Evolutionary conservation across 1,284 basidiomycete species (phyloP).

Genomic region (Ustilago xerochloae): DNA sequence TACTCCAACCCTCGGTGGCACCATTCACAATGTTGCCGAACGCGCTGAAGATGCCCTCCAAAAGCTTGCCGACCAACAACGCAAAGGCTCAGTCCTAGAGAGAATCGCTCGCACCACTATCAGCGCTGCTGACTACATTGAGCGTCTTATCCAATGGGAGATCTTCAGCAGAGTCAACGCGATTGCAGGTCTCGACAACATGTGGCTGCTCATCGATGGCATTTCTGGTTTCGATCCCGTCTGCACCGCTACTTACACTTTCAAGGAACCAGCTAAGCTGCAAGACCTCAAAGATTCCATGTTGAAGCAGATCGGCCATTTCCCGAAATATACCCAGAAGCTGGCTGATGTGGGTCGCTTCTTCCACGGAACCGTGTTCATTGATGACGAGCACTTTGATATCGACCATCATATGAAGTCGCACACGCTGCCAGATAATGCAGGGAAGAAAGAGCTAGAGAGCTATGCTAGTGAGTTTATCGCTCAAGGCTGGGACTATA

Average conservation of each 20-base stretch:
- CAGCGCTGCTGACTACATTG: slow-evolving; percentile 13
- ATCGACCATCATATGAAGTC: slow-evolving; percentile 42
- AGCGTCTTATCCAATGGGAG: slow-evolving; percentile 38
- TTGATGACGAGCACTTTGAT: slow-evolving; percentile 51
- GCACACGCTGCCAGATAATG: slow-evolving; percentile 40
- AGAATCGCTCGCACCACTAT: slow-evolving; percentile 10
- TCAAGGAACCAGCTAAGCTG: slow-evolving; percentile 41
- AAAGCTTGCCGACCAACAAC: slow-evolving; percentile 20
- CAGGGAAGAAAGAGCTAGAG: slow-evolving; percentile 59
- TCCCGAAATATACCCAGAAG: slow-evolving; percentile 62
- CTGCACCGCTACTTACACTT: slow-evolving; percentile 60
- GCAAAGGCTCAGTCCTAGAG: slow-evolving; percentile 11
- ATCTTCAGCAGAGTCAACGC: slow-evolving; percentile 43
- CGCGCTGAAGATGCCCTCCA: slow-evolving; percentile 34
- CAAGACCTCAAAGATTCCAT: slow-evolving; percentile 39
- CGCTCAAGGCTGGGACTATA: slow-evolving; percentile 57
- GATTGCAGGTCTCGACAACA: slow-evolving; percentile 56
- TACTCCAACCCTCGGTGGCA: slow-evolving; percentile 23
- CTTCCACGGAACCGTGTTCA: slow-evolving; percentile 56
- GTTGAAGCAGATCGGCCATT: slow-evolving; percentile 39
- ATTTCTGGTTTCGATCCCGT: slow-evolving; percentile 61
- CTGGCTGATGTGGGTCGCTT: slow-evolving; percentile 49
- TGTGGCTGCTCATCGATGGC: slow-evolving; percentile 54
- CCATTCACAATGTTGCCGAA: slow-evolving; percentile 43
- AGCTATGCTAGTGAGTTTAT: slow-evolving; percentile 57